Evolutionary conservation across 805 yeast species (phyloP).

Genomic region (Metschnikowia santaceciliae): DNA sequence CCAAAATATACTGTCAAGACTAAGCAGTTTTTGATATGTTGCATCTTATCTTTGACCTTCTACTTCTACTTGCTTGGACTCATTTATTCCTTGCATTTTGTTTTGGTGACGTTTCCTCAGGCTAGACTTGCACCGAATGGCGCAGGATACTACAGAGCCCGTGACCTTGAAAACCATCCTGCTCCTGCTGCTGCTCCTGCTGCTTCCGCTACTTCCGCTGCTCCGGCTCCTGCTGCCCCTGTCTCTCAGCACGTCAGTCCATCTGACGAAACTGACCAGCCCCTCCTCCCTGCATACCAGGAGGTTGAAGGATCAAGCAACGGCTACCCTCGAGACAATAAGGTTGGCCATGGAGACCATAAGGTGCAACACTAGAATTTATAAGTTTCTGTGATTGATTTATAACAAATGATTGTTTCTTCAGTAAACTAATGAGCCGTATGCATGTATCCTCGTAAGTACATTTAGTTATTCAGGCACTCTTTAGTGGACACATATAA

Average conservation of each 20-base stretch:
- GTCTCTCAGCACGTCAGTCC: not conserved
- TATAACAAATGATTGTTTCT: not conserved
- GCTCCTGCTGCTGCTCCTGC: not conserved
- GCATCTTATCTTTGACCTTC: constrained; percentile 28
- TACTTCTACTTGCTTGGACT: constrained; percentile 27
- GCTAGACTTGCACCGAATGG: constrained; percentile 8
- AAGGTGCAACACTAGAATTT: not conserved
- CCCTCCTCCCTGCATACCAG: constrained; percentile 1
- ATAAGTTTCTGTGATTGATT: not conserved
- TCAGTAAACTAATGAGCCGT: too few species aligned
- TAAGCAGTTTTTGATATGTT: constrained; percentile 30
- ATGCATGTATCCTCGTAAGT: too few species aligned
- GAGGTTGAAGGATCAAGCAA: not conserved
- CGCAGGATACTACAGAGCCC: not conserved
- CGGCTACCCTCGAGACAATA: not conserved
- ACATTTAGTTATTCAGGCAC: not conserved
- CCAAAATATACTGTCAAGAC: constrained; percentile 28
- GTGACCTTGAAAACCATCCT: not conserved
- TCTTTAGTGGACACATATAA: not conserved
- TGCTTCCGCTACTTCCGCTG: not conserved
- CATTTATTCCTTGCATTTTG: constrained; percentile 29
- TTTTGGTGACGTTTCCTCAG: constrained; percentile 20
- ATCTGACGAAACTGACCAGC: not conserved
- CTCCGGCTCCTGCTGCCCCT: not conserved
- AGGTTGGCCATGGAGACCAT: not conserved